phyloP scores from a whole-genome alignment of 169 alveolate genomes.

The Fabrea salina region DNA sequence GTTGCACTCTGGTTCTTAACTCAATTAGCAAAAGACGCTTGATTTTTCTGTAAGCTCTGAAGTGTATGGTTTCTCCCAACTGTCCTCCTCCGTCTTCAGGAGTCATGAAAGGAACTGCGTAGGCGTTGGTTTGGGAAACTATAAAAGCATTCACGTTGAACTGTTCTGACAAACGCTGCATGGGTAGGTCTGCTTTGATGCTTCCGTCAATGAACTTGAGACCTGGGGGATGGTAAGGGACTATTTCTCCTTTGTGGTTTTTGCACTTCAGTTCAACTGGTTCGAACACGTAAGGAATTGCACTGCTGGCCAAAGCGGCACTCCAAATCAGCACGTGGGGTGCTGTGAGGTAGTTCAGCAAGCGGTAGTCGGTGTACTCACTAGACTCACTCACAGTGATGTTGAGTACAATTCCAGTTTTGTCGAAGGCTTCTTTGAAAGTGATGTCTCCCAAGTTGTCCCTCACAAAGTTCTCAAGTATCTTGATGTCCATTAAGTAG shows the following conservation, averaged over 20 bases:
- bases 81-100: slow-evolving; percentile 30
- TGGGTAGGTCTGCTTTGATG: slow-evolving; percentile 62
- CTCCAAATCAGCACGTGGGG: slow-evolving; percentile 67
- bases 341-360: slow-evolving; percentile 66
- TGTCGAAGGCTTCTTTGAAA: slow-evolving; percentile 65
- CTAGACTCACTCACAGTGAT: slow-evolving; percentile 51
- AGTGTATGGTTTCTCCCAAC: slow-evolving; percentile 47
- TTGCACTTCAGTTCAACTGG: slow-evolving; percentile 64
- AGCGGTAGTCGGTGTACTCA: slow-evolving; percentile 39
- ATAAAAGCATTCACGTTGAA: slow-evolving; percentile 68
- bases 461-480: slow-evolving; percentile 29
- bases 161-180: slow-evolving; percentile 63
- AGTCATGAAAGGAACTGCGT: slow-evolving; percentile 51
- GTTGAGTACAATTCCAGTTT: slow-evolving; percentile 57
- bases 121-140: slow-evolving; percentile 64
- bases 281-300: slow-evolving; percentile 64
- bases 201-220: slow-evolving; percentile 57
- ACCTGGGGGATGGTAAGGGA: slow-evolving; percentile 33
- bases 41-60: slow-evolving; percentile 26
- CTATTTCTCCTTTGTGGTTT: slow-evolving; percentile 45
- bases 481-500: not conserved
- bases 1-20: slow-evolving; percentile 36
- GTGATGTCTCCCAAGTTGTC: slow-evolving; percentile 58
- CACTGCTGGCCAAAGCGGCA: slow-evolving; percentile 62
- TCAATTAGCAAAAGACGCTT: slow-evolving; percentile 45